Evolutionary conservation across 805 yeast species (phyloP), one percentile per base, ranked within the genome.

Genomic region (Kazachstania bromeliacearum): DNA sequence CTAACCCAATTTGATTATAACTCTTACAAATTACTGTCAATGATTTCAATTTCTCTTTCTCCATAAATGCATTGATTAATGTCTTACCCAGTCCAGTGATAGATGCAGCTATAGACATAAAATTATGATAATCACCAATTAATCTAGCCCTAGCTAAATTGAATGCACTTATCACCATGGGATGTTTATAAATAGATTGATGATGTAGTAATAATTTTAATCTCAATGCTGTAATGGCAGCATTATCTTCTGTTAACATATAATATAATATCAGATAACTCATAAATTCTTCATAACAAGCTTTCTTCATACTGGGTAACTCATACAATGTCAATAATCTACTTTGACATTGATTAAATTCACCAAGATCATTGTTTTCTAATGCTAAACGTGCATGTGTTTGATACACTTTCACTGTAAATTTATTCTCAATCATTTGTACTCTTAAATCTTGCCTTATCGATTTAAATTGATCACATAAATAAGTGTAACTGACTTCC

Each of bases 271-370:
- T 67, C 37, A 85, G 66, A 57, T 84, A 88, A 32, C 84, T 69
- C 27, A 75, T 58, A 49, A 84, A 85, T 52, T 88, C 96, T 32
- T 68, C 62, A 37, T 64, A 63, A 10, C 63, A 55, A 3, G 54
- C 45, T 19, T 46, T 51, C 22, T 45, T 47, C n/a, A 62, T 53
- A 7, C 60, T 57, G 5, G 63, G 62, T 17, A 50, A 47, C 19
- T 64, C 71, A 51, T 80, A 88, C 17, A 88, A 62, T 31, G 70
- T 65, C 43, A 73, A 73, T 34, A 92, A 61, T 48, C 85, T 85
- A 12, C 94, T 75, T 57, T 83, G 94, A 55, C 97, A 92, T 57
- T 89, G 96, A 62, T 92, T 92, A 57, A 83, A 87, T 57, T 92
- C 97, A 7, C 96, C 96, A 43, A 89, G 61, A 57, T 89, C 98